Evolutionary conservation across 495 filamentous ascomycete species (phyloP), one percentile per base, ranked within the genome.

Genomic region (Penicillium herquei): DNA sequence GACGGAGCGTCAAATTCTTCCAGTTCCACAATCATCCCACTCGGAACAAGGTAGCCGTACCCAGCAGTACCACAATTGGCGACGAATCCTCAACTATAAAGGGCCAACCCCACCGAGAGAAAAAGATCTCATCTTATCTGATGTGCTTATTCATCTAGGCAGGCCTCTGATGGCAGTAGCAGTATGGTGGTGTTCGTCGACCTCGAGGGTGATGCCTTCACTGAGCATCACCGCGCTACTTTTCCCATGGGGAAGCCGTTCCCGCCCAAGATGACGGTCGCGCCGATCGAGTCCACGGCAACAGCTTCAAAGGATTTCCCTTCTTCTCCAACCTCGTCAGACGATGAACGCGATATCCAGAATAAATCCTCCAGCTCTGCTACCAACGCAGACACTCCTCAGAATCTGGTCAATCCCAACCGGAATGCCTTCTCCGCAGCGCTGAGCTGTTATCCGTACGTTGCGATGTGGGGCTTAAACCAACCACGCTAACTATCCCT

Each of bases 371-470:
- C 52, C 12, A 18, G 2, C 14, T 11, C 14, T 21, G 16, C 32
- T 7, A 30, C 16, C 41, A 37, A 37, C 8, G 34, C 34, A 37
- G 34, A 37, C 34, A 7, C 39, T 6, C 12, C 4, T 13, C 39
- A 33, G 39, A 34, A 16, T 7, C 17, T 43, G 26, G 39, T 46
- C 48, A 84, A 84, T 72, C 82, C 78, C 42, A 92, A 91, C 65
- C 67, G 78, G 63, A 87, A 84, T 73, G 77, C 78, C 51, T 86
- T 93, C 75, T 88, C 90, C 32, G 80, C 83, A 65, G 87, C 89
- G 58, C 77, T 96, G 73, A 86, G 86, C 60, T 94, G 90, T 75
- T 96, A 96, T 81, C 92, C 92, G 92, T 96, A 78, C 70, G 81
- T 69, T 33, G n/a, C n/a, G n/a, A n/a, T n/a, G 57, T 40, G 16